phyloP scores from a whole-genome alignment of 768 basidiomycete species.

The Tricholoma terreum region DNA sequence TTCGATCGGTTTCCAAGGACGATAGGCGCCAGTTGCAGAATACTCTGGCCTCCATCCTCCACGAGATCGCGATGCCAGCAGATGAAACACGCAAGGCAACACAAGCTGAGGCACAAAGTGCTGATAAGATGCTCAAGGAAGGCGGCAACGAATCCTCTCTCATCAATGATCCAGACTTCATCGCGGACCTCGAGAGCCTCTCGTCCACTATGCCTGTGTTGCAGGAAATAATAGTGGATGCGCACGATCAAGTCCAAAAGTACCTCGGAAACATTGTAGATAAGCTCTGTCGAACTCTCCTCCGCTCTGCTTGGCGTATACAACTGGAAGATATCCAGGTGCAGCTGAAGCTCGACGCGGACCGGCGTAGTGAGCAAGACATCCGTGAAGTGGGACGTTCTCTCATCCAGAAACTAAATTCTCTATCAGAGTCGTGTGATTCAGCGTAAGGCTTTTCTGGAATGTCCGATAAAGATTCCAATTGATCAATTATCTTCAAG shows the following conservation, averaged over 20 bases:
- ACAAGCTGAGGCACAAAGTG: not conserved
- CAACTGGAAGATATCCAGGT: not conserved
- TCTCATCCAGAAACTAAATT: not conserved
- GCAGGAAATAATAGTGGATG: not conserved
- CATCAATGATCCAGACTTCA: not conserved
- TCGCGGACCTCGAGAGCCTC: not conserved
- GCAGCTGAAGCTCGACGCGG: not conserved
- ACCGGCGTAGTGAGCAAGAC: not conserved
- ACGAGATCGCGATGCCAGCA: not conserved
- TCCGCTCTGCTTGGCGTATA: not conserved
- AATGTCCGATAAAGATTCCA: not conserved
- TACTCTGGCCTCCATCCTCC: not conserved
- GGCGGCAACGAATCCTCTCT: not conserved
- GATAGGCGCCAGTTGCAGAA: not conserved
- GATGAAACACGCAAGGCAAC: not conserved
- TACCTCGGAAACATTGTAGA: not conserved
- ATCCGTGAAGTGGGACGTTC: not conserved
- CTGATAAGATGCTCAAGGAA: not conserved
- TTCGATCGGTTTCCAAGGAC: not conserved
- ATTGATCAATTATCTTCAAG: not conserved
- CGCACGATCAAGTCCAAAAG: not conserved
- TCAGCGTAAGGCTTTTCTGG: not conserved
- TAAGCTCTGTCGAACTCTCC: not conserved
- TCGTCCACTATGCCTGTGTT: not conserved
- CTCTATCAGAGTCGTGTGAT: not conserved